A percentile compares a stretch with the other conserved stretches of the same genome.
phyloP scores from a whole-genome alignment of 495 filamentous ascomycete species.

The Amorphotheca resinae region DNA sequence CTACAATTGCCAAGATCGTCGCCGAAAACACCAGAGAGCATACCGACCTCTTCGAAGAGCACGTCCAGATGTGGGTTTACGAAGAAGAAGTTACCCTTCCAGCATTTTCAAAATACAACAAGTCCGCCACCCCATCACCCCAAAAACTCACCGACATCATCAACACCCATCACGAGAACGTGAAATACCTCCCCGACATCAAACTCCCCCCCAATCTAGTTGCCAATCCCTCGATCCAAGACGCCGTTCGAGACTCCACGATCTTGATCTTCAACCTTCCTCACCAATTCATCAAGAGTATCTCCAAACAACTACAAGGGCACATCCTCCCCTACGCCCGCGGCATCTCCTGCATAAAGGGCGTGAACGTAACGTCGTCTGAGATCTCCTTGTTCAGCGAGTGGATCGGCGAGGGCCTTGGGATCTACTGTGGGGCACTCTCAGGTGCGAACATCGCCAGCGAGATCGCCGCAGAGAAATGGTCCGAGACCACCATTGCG shows the following conservation, averaged over 20 bases:
- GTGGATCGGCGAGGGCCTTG: conserved; percentile 74
- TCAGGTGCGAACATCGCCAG: conserved; percentile 94
- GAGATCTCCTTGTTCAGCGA: conserved; percentile 87
- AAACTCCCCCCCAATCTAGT: conserved; percentile 73
- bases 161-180: conserved; percentile 88
- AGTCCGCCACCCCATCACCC: conserved; percentile 28
- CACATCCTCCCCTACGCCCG: conserved; percentile 85
- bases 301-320: conserved; percentile 74
- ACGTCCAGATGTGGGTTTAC: conserved; percentile 96
- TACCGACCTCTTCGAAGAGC: conserved; percentile 65
- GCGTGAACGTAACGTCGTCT: conserved; percentile 75
- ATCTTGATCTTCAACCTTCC: conserved; percentile 95
- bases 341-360: conserved; percentile 96
- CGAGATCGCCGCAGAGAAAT: conserved; percentile 90
- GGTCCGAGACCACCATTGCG: conserved; percentile 90
- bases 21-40: conserved; percentile 79
- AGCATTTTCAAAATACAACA: conserved; percentile 48
- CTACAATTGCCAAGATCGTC: conserved; percentile 91
- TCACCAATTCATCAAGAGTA: conserved; percentile 89
- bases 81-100: conserved; percentile 73
- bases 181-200: conserved; percentile 90
- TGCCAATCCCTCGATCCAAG: conserved; percentile 76
- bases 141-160: conserved; percentile 85
- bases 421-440: conserved; percentile 94
- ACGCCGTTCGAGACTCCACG: conserved; percentile 68